Evolutionary conservation across 2,329 filamentous ascomycete genomes (phyloP), one percentile per base, ranked within the genome.

Genomic region (Fusarium decemcellulare): DNA sequence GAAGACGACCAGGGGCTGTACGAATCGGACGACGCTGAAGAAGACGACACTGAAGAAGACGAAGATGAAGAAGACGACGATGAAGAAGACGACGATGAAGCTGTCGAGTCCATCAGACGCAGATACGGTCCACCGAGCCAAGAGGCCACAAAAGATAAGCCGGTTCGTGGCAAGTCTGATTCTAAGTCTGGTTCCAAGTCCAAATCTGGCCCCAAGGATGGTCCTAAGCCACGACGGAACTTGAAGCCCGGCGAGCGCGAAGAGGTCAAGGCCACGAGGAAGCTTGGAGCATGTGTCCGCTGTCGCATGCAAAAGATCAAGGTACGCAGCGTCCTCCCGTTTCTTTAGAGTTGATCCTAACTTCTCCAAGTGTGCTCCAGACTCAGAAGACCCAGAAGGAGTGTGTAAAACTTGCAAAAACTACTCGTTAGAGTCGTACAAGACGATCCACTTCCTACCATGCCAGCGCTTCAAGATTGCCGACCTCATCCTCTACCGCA

Each of bases 391-490:
- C 47, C 68, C 77, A 14, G 43, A 77, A 16, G 76, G 74, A 14
- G 72, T 76, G 6, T 87, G 85, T 70, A 10, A 76, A 3, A 80
- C 80, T 3, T 87, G 85, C 64, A 63, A 73, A 8, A 72, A 68
- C 1, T 78, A 84, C 4, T 75, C 77, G 11, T 75, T 72, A 30
- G 77, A 77, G 1, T 85, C 84, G 0, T 82, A 81, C 40, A 87
- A 85, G 65, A 82, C 83, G 3, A 81, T 87, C 6, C 85, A 87
- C 57, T 76, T 77, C 27, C 71, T 83, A 6, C 78, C 79, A 0
- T 88, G 86, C 59, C 72, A 79, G 14, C 81, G 85, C 12, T 80
- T 77, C 66, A 84, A 82, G 65, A 74, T 87, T 11, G 79, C 77
- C 27, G 79, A 83, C 9, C 75, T 82, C 15, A 68, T 76, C 1